Evolutionary conservation across 116 monocot species (phyloP).

Genomic region (Iris pallida): DNA sequence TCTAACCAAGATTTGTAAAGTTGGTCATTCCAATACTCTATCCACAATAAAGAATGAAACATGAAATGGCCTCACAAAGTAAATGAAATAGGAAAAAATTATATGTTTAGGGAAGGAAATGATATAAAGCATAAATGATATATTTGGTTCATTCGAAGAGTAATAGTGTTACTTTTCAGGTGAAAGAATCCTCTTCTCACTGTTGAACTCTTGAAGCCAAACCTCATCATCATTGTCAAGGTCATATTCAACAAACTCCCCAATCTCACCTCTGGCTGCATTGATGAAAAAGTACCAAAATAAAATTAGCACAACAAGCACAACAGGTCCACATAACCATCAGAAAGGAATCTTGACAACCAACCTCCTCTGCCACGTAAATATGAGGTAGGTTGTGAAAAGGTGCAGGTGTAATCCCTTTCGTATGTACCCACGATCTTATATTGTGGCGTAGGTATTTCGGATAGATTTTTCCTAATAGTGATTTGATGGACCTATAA

Average conservation of each 20-base stretch:
- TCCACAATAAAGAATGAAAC: too few species aligned
- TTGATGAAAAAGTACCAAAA: slow-evolving; percentile 8
- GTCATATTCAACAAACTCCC: slow-evolving; percentile 97
- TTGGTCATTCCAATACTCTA: too few species aligned
- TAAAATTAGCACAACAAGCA: background rate
- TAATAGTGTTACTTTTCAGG: slow-evolving; percentile 66
- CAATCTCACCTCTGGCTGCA: slow-evolving; percentile 89
- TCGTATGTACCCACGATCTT: slow-evolving; percentile 53
- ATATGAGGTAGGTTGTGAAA: slow-evolving; percentile 51
- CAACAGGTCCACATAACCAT: background rate
- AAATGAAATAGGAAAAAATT: too few species aligned
- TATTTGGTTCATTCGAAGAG: background rate
- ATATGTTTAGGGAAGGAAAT: too few species aligned
- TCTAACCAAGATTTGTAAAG: too few species aligned
- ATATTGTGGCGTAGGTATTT: slow-evolving; percentile 62
- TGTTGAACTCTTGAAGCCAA: slow-evolving; percentile 88
- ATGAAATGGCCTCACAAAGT: too few species aligned
- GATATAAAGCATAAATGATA: too few species aligned
- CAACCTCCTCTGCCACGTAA: slow-evolving; percentile 64
- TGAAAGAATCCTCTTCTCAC: slow-evolving; percentile 65
- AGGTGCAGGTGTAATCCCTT: slow-evolving; percentile 52
- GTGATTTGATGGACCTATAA: slow-evolving; percentile 28
- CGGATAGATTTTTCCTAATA: slow-evolving; percentile 27
- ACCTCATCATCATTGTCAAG: slow-evolving; percentile 95
- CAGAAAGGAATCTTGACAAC: background rate